Base-by-base conservation (phyloP, 2,329 filamentous ascomycete genomes). In the Cytospora paraplurivora region DNA sequence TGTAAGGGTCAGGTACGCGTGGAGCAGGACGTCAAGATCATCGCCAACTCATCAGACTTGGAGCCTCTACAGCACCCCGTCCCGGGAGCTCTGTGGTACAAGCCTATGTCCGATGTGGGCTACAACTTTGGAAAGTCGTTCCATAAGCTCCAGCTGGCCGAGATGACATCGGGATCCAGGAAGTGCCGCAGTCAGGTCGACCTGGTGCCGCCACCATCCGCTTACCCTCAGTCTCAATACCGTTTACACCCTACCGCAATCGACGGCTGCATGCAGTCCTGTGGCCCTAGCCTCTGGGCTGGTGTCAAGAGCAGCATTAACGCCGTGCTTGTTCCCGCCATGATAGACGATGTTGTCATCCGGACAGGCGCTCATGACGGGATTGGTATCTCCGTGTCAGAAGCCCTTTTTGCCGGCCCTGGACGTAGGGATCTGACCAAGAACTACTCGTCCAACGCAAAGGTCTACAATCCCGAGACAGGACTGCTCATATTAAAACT, bases 1-100 rank as follows among this genome's bases (percentile, higher is more conserved):
- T 69, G 68, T 56, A 38, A 17, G 11, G 71, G 72, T 0, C 51
- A 67, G 2, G 50, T 72, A n/a, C 66, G 69, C 0, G 49, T 72
- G 5, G 59, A 71, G 32, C 62, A 68, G 5, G 12, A 37, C 2
- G 1, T 67, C 15, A 63, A 65, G 0, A 55, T 27, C 72, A 11
- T 35, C 61, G 0, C 44, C 21, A 32, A 13, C 17, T 15, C 19
- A 7, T 33, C 7, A 37, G 10, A 21, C 47, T 27, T 19, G 37
- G 32, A 49, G 27, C 27, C 52, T 3, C 59, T 61, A 4, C 38
- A 8, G 4, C 17, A 37, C 19, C 32, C 50, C 2, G 13, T 32
- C 5, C 37, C 59, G 8, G 51, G 13, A 3, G 33, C 5, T 4
- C 38, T 27, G 4, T 62, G 59, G 53, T 62, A 62, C 27, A 62